phyloP scores from a whole-genome alignment of 23 red algal species.

The Agarophyton chilense region DNA sequence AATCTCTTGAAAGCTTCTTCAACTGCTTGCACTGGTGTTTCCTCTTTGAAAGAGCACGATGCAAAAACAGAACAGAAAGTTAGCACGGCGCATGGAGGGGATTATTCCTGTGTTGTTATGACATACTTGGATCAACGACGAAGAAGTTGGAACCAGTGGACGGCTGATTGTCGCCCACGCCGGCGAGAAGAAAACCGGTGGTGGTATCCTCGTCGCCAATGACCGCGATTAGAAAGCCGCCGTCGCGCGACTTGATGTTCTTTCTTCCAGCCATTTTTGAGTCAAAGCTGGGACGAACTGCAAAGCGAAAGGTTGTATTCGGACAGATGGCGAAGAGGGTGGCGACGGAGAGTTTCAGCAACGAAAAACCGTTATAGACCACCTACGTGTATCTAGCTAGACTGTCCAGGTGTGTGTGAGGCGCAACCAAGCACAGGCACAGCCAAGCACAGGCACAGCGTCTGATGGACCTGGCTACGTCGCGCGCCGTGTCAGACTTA shows the following conservation, averaged over 20 bases:
- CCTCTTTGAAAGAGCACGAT: slow-evolving; percentile 30
- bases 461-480: not conserved
- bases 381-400: too few relatives aligned
- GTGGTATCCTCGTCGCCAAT: slow-evolving; percentile 98
- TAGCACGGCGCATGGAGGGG: not conserved
- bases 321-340: not conserved
- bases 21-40: slow-evolving; percentile 82
- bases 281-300: not conserved
- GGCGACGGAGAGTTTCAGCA: not conserved
- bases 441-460: not conserved
- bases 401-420: too few relatives aligned
- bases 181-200: slow-evolving; percentile 95
- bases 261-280: slow-evolving; percentile 40
- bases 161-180: slow-evolving; percentile 79
- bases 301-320: not conserved
- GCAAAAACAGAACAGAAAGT: not conserved
- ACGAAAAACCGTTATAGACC: not conserved
- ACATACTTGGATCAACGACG: slow-evolving; percentile 91
- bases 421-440: too few relatives aligned
- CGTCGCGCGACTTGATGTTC: slow-evolving; percentile 53
- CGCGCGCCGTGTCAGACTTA: not conserved
- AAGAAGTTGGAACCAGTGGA: slow-evolving; percentile 85
- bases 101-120: not conserved
- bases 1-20: slow-evolving; percentile 93
- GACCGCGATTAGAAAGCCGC: slow-evolving; percentile 85